phyloP scores from a whole-genome alignment of 108 stramenopile species.

The Schizochytrium sp. region DNA sequence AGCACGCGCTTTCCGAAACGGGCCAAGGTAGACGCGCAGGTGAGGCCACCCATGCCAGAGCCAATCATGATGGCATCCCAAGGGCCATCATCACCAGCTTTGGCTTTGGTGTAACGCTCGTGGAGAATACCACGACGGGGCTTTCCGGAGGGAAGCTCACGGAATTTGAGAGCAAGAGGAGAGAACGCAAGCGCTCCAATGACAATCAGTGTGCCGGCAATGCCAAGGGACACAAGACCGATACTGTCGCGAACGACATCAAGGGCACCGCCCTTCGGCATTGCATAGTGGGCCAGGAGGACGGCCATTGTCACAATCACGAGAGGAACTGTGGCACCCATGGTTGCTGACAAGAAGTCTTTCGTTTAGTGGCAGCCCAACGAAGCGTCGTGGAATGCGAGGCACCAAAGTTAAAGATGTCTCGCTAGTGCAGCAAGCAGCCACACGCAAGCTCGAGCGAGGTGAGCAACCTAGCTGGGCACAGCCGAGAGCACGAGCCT shows the following conservation, averaged over 20 bases:
- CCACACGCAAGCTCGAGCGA: no score
- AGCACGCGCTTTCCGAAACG: constrained; percentile 76
- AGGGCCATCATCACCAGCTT: constrained; percentile 66
- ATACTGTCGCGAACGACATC: not conserved
- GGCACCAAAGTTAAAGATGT: no score
- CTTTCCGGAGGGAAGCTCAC: constrained; percentile 34
- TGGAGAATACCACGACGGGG: constrained; percentile 26
- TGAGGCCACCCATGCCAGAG: constrained; percentile 86
- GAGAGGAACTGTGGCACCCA: no score
- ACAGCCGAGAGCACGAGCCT: no score
- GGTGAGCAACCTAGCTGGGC: no score
- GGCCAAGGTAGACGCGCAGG: constrained; percentile 83
- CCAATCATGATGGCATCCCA: constrained; percentile 88
- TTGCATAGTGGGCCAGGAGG: not conserved
- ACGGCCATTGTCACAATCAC: not conserved
- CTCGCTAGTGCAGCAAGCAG: no score
- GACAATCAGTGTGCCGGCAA: not conserved
- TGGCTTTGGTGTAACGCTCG: constrained; percentile 57
- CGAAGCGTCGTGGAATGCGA: no score
- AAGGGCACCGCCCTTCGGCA: not conserved
- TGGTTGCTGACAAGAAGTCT: no score
- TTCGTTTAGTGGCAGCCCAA: no score
- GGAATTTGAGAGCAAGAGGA: constrained; percentile 39
- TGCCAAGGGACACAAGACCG: constrained; percentile 21
- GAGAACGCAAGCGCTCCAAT: constrained; percentile 44